Evolutionary conservation across 345 rosid genomes (phyloP).

Genomic region (Euphorbia tirucalli): DNA sequence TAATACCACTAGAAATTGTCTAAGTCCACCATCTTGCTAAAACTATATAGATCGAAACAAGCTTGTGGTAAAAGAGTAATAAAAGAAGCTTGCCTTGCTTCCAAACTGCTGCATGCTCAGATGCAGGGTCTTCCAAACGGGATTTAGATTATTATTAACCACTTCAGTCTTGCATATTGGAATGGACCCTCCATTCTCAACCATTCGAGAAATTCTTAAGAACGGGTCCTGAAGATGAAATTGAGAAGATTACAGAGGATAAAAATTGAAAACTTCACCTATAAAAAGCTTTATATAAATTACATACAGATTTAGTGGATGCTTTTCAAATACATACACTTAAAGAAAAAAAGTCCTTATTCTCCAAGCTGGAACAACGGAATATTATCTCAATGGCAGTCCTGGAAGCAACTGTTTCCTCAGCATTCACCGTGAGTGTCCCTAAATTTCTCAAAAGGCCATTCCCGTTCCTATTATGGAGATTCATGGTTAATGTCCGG

Average conservation of each 20-base stretch:
- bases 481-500: conserved; percentile 49
- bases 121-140: conserved; percentile 60
- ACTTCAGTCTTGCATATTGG: conserved; percentile 86
- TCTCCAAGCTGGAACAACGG: conserved; percentile 55
- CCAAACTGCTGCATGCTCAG: conserved; percentile 78
- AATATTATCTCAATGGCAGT: conserved; percentile 51
- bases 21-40: background rate
- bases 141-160: conserved; percentile 65
- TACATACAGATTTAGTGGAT: background rate
- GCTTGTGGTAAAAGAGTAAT: background rate
- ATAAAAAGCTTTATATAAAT: background rate
- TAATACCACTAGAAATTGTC: background rate
- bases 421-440: conserved; percentile 62
- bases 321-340: conserved; percentile 48
- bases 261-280: background rate
- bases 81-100: conserved; percentile 59
- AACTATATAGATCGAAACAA: background rate
- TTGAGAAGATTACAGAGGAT: conserved; percentile 6
- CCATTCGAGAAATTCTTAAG: conserved; percentile 69
- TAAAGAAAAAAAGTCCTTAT: conserved; percentile 72
- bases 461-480: conserved; percentile 36
- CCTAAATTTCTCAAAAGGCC: conserved; percentile 47
- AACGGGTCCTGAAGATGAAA: conserved; percentile 62
- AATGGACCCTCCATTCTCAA: conserved; percentile 47
- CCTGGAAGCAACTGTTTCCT: conserved; percentile 65